phyloP scores from a whole-genome alignment of 1,284 basidiomycete genomes.

The Cryptococcus sp. region DNA sequence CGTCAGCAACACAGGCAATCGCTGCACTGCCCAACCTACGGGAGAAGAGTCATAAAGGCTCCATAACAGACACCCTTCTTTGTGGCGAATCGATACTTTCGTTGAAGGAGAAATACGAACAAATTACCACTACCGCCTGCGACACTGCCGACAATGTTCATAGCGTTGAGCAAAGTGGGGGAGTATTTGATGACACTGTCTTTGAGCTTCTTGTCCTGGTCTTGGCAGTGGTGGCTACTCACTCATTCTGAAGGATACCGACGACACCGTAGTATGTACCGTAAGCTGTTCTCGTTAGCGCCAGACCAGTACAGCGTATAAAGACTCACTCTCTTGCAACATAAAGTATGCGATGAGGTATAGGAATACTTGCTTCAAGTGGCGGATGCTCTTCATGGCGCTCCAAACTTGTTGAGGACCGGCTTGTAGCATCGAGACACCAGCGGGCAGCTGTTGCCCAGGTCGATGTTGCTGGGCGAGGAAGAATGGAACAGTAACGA shows the following conservation, averaged over 20 bases:
- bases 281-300: constrained; percentile 8
- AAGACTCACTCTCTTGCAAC: too few relatives aligned
- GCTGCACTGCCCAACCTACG: too few relatives aligned
- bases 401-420: too few relatives aligned
- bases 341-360: too few relatives aligned
- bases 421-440: too few relatives aligned
- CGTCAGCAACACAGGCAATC: too few relatives aligned
- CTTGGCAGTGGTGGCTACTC: not conserved
- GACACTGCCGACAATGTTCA: constrained; percentile 8
- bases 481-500: too few relatives aligned
- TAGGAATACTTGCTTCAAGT: too few relatives aligned
- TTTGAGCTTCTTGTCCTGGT: not conserved
- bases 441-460: too few relatives aligned
- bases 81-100: constrained; percentile 9
- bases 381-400: too few relatives aligned
- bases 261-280: constrained; percentile 11
- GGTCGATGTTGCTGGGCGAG: too few relatives aligned
- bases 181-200: constrained; percentile 10
- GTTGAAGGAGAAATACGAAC: constrained; percentile 11
- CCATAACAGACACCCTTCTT: constrained; percentile 7
- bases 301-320: too few relatives aligned
- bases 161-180: constrained; percentile 8
- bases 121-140: constrained; percentile 12
- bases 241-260: constrained; percentile 12
- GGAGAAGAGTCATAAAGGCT: constrained; percentile 8